Percentiles rank a stretch among this genome's conserved stretches.
These are phyloP conservation scores for Mrakia gelida DNA, from an alignment of 768 basidiomycete species.

Conservation along the genomic window DNA sequence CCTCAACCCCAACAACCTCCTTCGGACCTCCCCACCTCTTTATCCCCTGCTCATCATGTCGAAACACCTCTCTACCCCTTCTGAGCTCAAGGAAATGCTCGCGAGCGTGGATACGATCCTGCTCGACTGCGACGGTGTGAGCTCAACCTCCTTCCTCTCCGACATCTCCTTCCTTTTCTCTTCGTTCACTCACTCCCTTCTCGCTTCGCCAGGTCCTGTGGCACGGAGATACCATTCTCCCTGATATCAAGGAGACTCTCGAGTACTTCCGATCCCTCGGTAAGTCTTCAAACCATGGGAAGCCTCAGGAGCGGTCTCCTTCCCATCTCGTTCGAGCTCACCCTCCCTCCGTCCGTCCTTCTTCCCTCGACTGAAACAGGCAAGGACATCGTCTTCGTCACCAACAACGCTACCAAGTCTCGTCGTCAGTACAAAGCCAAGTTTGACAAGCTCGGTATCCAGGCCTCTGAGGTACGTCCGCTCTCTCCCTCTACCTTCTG, in stretches of 20 bases:
- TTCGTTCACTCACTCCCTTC: background rate
- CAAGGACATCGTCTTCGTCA: slow-evolving; percentile 85
- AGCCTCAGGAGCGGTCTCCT: background rate
- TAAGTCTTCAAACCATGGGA: slow-evolving; percentile 48
- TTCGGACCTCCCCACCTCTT: too few species aligned
- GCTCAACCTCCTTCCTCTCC: background rate
- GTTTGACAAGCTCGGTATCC: slow-evolving; percentile 82
- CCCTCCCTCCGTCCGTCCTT: background rate
- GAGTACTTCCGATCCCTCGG: slow-evolving; percentile 65
- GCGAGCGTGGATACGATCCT: slow-evolving; percentile 85
- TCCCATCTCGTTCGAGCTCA: background rate
- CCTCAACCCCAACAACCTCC: too few species aligned
- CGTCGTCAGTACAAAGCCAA: slow-evolving; percentile 79
- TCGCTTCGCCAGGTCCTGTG: slow-evolving; percentile 60
- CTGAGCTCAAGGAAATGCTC: slow-evolving; percentile 17
- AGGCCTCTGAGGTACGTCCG: slow-evolving; percentile 69
- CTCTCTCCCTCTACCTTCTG: background rate
- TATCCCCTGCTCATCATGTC: background rate
- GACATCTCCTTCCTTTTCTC: background rate
- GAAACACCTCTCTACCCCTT: slow-evolving; percentile 35
- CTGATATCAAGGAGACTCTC: slow-evolving; percentile 73
- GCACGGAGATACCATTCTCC: slow-evolving; percentile 73
- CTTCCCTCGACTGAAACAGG: slow-evolving; percentile 47
- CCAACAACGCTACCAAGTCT: slow-evolving; percentile 95
- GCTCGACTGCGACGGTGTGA: slow-evolving; percentile 82